Evolutionary conservation across 148 eudicot species (phyloP).

Genomic region (Rhododendron williamsianum): DNA sequence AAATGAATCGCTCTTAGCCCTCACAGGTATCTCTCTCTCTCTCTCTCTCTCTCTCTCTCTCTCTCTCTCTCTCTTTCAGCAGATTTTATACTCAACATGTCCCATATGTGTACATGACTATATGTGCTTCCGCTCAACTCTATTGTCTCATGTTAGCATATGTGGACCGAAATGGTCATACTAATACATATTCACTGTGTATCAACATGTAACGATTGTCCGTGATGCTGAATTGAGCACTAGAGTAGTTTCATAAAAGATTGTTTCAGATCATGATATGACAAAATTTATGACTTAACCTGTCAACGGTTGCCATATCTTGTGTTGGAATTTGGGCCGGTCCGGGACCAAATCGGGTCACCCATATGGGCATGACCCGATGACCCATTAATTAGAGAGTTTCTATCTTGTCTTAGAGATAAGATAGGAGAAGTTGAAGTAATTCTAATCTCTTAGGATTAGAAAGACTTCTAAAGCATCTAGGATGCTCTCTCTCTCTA

Average conservation of each 20-base stretch:
- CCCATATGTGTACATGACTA: not conserved
- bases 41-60: not conserved
- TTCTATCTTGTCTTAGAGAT: too few relatives aligned
- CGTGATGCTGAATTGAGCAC: not conserved
- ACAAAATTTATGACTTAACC: too few relatives aligned
- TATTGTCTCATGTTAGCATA: not conserved
- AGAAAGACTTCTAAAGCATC: too few relatives aligned
- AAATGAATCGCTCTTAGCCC: conserved; percentile 19
- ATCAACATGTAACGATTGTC: not conserved
- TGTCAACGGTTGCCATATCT: not conserved
- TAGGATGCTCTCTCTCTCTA: too few relatives aligned
- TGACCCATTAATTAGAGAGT: too few relatives aligned
- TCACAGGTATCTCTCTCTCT: conserved; percentile 29
- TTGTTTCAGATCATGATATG: not conserved
- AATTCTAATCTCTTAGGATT: too few relatives aligned
- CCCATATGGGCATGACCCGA: too few relatives aligned
- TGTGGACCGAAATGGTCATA: not conserved
- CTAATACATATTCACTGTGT: not conserved
- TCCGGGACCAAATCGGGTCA: too few relatives aligned
- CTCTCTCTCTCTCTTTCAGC: not conserved
- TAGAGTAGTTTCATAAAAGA: not conserved
- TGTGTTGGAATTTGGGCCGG: too few relatives aligned
- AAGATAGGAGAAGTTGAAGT: too few relatives aligned
- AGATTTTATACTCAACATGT: not conserved
- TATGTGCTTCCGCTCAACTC: not conserved